These are phyloP conservation scores for Xylariomycetidae sp. DNA, from an alignment of 2,329 filamentous ascomycete species.

Conservation along the genomic window DNA sequence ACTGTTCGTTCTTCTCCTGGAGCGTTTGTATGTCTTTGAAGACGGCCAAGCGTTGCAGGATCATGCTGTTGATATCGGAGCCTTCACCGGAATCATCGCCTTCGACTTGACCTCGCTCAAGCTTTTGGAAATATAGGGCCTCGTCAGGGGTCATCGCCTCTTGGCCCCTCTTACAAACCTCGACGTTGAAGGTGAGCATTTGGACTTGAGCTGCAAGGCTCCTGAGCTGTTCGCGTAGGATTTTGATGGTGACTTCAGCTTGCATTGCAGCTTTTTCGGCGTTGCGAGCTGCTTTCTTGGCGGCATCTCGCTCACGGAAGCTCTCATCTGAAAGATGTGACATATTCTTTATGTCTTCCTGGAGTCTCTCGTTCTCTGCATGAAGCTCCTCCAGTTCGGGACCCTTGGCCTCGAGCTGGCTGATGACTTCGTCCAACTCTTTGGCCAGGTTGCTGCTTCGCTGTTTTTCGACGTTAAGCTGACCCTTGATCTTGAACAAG, in stretches of 20 bases:
- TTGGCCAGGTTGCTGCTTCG: conserved; percentile 67
- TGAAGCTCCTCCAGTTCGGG: conserved; percentile 85
- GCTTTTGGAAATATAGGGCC: conserved; percentile 66
- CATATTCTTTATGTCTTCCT: conserved; percentile 76
- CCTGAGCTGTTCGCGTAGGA: conserved; percentile 78
- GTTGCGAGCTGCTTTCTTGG: conserved; percentile 72
- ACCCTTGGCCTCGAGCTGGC: conserved; percentile 75
- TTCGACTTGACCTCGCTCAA: conserved; percentile 68
- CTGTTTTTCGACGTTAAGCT: conserved; percentile 68
- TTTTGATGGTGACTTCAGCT: conserved; percentile 62
- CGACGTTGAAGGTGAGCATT: conserved; percentile 79
- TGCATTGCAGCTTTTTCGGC: conserved; percentile 65
- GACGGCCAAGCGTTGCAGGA: conserved; percentile 80
- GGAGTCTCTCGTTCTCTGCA: conserved; percentile 72
- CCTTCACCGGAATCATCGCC: conserved; percentile 67
- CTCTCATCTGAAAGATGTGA: conserved; percentile 79
- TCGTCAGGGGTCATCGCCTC: conserved; percentile 67
- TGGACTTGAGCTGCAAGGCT: conserved; percentile 89
- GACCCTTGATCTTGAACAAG: conserved; percentile 61
- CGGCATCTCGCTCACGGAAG: conserved; percentile 71
- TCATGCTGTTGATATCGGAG: conserved; percentile 81
- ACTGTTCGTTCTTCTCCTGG: conserved; percentile 80
- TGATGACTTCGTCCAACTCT: conserved; percentile 79
- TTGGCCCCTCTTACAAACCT: conserved; percentile 73
- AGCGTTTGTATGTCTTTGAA: conserved; percentile 83